Base-by-base conservation (phyloP, 2,329 filamentous ascomycete genomes). In the Purpureocillium takamizusanense region DNA sequence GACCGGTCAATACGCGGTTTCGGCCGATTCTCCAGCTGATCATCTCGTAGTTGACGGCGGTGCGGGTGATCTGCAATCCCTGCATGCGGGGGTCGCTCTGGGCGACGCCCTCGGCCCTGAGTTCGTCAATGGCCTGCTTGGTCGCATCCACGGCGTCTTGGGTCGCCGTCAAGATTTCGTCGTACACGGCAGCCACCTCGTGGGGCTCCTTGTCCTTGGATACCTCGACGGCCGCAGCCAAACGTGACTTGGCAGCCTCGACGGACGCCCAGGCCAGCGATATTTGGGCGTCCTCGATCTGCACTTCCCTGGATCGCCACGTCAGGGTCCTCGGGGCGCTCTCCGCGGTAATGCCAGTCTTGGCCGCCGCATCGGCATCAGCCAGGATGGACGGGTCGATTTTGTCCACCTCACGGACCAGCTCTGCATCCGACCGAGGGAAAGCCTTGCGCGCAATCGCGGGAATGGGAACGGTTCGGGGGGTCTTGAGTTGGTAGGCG, bases 111-210 rank as follows among this genome's bases (percentile, higher is more conserved):
- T 98, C 92, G 42, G 76, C 80, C 36, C 78, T 76, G 41, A 95
- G 69, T 58, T 97, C 92, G 47, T 97, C 90, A 42, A 95, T 94
- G 10, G 88, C 88, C 50, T 84, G 81, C 61, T 95, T 94, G 1
- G 89, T 92, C 5, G 88, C 87, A 62, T 98, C 92, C 15, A 90
- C 87, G 3, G 86, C 87, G 56, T 98, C 90, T 61, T 97, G 92
- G 48, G 86, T 92, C 16, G 88, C 81, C 48, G 84, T 86, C 18
- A 98, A 77, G 38, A 97, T 81, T 45, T 84, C 85, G 51, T 98
- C 92, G 59, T 97, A 98, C 7, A 86, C 86, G 8, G 81, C 83
- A 10, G 89, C 87, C 52, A 82, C 78, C 43, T 92, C 85, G 48
- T 70, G 78, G 37, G 67, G 72, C 39, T 68, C 64, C 42, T 65